Evolutionary conservation across 2,329 filamentous ascomycete species (phyloP), one percentile per base, ranked within the genome.

Genomic region (Colletotrichum sp.): DNA sequence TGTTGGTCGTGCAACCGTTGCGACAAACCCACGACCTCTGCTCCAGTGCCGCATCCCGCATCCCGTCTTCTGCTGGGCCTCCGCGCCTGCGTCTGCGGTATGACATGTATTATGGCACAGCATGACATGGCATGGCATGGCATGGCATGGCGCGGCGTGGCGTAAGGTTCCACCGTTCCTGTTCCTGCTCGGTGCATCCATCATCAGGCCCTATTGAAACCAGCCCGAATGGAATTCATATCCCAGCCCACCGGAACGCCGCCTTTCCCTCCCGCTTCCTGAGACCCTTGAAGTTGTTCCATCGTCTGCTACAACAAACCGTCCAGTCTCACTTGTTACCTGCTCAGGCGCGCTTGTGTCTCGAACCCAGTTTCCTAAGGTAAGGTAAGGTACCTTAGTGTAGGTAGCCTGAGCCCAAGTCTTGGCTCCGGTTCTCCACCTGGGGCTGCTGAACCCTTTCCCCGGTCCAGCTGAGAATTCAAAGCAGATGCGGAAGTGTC

Each of bases 401-500:
- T 25, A 36, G 34, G 34, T 36, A 36, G 34, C 34, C 34, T 36
- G 12, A 27, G 34, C 61, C 44, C 32, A 36, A 29, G 2, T 66
- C 57, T 57, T 68, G 49, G 49, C 27, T 29, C 29, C 16, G 49
- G 16, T 22, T 44, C 39, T 25, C 57, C 65, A 63, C 65, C 39
- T 49, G 25, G 71, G 34, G 32, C 67, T 30, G 59, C 49, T 71
- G 29, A 67, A 34, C 30, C 34, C 63, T 29, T 59, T 22, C 72
- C 69, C 63, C 44, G 63, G 69, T 63, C 55, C 39, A 68, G 72
- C 69, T 75, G 73, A 76, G 69, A 16, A 57, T 34, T 44, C 61
- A 16, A 30, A 8, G 69, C 39, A 44, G 34, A 63, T 39, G 27
- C 27, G 27, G 36, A 36, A 44, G 25, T 39, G 12, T 29, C 29